A percentile compares a stretch with the other conserved stretches of the same genome.
phyloP scores from a whole-genome alignment of 768 basidiomycete species.

The Crassisporium funariophilum region DNA sequence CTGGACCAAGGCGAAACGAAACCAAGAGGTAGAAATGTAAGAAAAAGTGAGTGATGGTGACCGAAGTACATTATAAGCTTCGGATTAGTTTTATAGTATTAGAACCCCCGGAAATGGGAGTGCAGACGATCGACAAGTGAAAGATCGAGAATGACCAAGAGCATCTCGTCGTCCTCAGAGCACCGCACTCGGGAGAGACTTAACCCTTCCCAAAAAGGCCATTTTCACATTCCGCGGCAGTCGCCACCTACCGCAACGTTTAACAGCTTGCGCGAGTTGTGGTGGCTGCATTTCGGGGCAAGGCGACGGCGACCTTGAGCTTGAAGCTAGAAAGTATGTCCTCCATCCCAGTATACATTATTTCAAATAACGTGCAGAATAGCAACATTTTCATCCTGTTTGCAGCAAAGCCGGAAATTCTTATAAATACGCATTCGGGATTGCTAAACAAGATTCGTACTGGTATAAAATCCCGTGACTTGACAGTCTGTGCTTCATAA shows the following conservation, averaged over 20 bases:
- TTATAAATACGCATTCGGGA: too few relatives aligned
- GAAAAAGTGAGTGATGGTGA: not conserved
- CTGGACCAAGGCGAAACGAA: not conserved
- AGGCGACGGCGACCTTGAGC: conserved; percentile 1
- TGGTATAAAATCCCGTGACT: too few relatives aligned
- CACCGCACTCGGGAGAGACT: conserved; percentile 12
- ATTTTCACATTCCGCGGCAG: conserved; percentile 20
- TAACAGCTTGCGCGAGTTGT: conserved; percentile 1
- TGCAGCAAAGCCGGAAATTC: conserved; percentile 3
- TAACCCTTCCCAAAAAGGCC: conserved; percentile 14
- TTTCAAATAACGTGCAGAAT: conserved; percentile 2
- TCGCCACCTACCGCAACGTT: conserved; percentile 3
- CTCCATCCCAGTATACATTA: not conserved
- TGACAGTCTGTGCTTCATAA: too few relatives aligned
- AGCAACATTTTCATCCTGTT: not conserved
- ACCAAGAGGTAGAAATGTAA: not conserved
- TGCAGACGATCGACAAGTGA: too few relatives aligned
- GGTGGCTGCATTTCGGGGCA: conserved; percentile 6
- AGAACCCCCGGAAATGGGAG: too few relatives aligned
- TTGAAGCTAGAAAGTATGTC: not conserved
- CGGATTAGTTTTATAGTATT: not conserved
- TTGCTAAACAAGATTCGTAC: not conserved
- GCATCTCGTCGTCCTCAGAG: conserved; percentile 3
- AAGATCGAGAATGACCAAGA: conserved; percentile 7
- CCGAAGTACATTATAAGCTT: not conserved